phyloP scores from a whole-genome alignment of 225 moss, liverwort and hornwort genomes.

The Takakia lepidozioides region DNA sequence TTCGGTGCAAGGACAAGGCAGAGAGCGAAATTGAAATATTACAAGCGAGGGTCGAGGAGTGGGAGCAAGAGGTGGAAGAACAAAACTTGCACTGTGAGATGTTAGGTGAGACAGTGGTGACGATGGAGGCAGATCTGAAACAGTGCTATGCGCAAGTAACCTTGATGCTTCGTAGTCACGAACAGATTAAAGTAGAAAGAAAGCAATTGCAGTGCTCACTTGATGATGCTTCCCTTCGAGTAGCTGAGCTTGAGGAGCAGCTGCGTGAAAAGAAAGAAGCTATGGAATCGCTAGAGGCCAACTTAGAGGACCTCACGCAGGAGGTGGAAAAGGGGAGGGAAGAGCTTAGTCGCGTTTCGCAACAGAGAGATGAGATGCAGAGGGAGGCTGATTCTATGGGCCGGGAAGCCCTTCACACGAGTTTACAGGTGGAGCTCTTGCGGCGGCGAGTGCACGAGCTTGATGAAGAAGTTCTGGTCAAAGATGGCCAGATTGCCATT shows the following conservation, averaged over 20 bases:
- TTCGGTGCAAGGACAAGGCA: constrained; percentile 43
- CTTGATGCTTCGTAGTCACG: constrained; percentile 20
- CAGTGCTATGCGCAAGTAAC: constrained; percentile 23
- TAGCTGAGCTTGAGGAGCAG: constrained; percentile 31
- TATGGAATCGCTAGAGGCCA: constrained; percentile 12
- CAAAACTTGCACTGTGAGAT: constrained; percentile 25
- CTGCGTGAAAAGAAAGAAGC: constrained; percentile 30
- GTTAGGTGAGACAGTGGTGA: constrained; percentile 22
- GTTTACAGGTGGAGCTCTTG: constrained; percentile 50
- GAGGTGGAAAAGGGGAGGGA: constrained; percentile 18
- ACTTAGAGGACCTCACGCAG: constrained; percentile 21
- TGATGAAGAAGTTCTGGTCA: constrained; percentile 56
- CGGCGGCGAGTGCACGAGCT: constrained; percentile 41
- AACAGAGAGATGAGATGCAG: constrained; percentile 29
- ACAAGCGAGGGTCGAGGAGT: constrained; percentile 47
- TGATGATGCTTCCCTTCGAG: constrained; percentile 14
- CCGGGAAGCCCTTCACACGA: constrained; percentile 37
- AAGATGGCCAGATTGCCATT: constrained; percentile 61
- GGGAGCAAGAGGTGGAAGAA: constrained; percentile 57
- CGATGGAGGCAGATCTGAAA: constrained; percentile 26
- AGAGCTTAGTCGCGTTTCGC: constrained; percentile 22
- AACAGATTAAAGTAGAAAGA: constrained; percentile 27
- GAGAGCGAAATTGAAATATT: constrained; percentile 42
- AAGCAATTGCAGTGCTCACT: constrained; percentile 32
- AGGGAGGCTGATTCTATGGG: constrained; percentile 45